Percentiles rank a stretch among this genome's conserved stretches.
Evolutionary conservation across 768 basidiomycete genomes (phyloP).

Genomic region (Pleurotus sapidus): DNA sequence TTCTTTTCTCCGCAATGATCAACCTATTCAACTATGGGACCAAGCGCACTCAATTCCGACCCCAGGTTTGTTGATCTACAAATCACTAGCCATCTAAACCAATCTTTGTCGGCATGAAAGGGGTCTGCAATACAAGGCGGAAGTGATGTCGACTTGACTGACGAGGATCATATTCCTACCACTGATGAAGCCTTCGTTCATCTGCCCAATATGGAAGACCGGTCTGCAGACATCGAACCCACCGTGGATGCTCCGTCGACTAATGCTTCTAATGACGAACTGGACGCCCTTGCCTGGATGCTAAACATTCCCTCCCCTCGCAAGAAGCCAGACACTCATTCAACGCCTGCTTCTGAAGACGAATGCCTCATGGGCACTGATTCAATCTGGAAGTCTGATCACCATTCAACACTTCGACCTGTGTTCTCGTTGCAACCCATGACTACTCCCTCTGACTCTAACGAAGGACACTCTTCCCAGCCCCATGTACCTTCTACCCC

Average conservation of each 20-base stretch:
- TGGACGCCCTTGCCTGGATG: not conserved
- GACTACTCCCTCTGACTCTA: too few species aligned
- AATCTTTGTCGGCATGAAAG: not conserved
- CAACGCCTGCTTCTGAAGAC: too few species aligned
- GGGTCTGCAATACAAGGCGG: not conserved
- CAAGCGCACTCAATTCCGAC: constrained; percentile 23
- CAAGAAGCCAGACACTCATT: too few species aligned
- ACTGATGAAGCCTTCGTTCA: constrained; percentile 1
- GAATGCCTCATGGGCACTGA: too few species aligned
- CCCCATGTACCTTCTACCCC: too few species aligned
- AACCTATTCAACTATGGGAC: constrained; percentile 38
- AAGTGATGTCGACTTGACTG: not conserved
- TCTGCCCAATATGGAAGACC: not conserved
- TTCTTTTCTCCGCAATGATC: constrained; percentile 40
- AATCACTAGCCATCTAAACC: not conserved
- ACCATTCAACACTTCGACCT: too few species aligned
- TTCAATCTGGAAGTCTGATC: too few species aligned
- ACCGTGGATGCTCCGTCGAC: not conserved
- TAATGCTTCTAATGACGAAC: not conserved
- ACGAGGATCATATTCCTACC: not conserved
- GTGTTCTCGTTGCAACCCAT: too few species aligned
- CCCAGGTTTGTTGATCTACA: not conserved
- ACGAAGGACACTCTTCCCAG: not conserved
- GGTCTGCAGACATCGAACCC: not conserved
- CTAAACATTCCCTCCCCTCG: too few species aligned